A percentile compares a stretch with the other conserved stretches of the same genome.
phyloP scores from a whole-genome alignment of 768 basidiomycete genomes.

The Phaeotremella fagi region DNA sequence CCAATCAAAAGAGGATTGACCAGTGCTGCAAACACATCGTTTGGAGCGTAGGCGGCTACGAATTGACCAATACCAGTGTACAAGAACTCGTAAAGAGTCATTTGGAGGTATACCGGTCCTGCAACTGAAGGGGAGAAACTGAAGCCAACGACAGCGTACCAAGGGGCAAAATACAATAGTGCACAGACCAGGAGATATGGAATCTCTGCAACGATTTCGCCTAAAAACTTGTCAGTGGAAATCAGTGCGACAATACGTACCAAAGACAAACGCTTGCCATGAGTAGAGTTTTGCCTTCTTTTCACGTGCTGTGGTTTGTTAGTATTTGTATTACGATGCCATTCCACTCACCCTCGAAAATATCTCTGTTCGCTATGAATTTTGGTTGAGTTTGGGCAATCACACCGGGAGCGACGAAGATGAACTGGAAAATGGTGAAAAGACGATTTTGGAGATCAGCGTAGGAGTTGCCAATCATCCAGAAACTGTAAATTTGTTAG shows the following conservation, averaged over 20 bases:
- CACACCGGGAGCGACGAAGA: conserved; percentile 55
- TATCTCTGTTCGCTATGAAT: conserved; percentile 64
- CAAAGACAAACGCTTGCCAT: conserved; percentile 39
- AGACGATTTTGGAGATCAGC: conserved; percentile 70
- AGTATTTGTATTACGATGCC: background rate
- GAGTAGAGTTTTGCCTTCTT: conserved; percentile 39
- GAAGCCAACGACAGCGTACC: conserved; percentile 42
- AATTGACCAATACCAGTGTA: conserved; percentile 46
- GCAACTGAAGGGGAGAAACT: conserved; percentile 32
- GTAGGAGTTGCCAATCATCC: conserved; percentile 61
- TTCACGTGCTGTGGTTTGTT: conserved; percentile 17
- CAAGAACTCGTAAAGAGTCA: conserved; percentile 45
- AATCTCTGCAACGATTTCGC: conserved; percentile 38
- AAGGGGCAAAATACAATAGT: conserved; percentile 33
- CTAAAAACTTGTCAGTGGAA: background rate
- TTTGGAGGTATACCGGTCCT: conserved; percentile 43
- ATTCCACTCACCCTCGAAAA: conserved; percentile 26
- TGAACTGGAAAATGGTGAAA: conserved; percentile 58
- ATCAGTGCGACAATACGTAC: background rate
- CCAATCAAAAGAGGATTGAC: conserved; percentile 43
- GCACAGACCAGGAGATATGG: conserved; percentile 41
- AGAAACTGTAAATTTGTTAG: conserved; percentile 57
- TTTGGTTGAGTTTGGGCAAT: conserved; percentile 74
- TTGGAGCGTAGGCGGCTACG: conserved; percentile 44
- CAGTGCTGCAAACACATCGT: conserved; percentile 37